These are phyloP conservation scores for Mycena leptocephala DNA, from an alignment of 768 basidiomycete species.

Conservation along the genomic window DNA sequence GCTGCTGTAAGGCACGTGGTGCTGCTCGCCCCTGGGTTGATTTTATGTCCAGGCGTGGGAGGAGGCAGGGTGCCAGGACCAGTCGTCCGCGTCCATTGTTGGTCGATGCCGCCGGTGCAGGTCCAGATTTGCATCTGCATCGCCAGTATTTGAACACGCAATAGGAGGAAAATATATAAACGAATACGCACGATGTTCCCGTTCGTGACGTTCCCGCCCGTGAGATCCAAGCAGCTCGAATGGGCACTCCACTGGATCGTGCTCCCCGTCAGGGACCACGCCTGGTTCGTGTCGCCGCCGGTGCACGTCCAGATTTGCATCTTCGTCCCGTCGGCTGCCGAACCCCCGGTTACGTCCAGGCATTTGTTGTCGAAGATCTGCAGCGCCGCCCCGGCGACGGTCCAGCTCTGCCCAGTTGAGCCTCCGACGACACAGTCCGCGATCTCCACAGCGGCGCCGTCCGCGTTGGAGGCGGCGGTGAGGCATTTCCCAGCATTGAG, in stretches of 20 bases:
- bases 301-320: constrained; percentile 42
- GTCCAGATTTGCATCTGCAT: constrained; percentile 22
- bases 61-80: not conserved
- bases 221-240: constrained; percentile 17
- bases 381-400: constrained; percentile 32
- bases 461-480: constrained; percentile 42
- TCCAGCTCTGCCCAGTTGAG: constrained; percentile 10
- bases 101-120: constrained; percentile 19
- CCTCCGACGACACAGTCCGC: not conserved
- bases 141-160: not conserved
- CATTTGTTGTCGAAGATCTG: constrained; percentile 38
- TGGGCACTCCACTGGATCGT: constrained; percentile 21
- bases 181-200: constrained; percentile 18
- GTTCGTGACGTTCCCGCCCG: constrained; percentile 6
- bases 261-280: constrained; percentile 26
- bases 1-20: constrained; percentile 2
- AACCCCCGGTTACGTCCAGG: constrained; percentile 40
- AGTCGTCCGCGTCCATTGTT: constrained; percentile 15
- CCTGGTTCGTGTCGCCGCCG: constrained; percentile 33
- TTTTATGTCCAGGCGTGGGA: constrained; percentile 4
- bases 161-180: not conserved
- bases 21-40: constrained; percentile 15
- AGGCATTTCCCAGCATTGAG: constrained; percentile 35
- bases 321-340: constrained; percentile 41
- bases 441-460: no score